Conservation (phyloP, 2,329 filamentous ascomycete genomes). For the Scedosporium aurantiacum region DNA sequence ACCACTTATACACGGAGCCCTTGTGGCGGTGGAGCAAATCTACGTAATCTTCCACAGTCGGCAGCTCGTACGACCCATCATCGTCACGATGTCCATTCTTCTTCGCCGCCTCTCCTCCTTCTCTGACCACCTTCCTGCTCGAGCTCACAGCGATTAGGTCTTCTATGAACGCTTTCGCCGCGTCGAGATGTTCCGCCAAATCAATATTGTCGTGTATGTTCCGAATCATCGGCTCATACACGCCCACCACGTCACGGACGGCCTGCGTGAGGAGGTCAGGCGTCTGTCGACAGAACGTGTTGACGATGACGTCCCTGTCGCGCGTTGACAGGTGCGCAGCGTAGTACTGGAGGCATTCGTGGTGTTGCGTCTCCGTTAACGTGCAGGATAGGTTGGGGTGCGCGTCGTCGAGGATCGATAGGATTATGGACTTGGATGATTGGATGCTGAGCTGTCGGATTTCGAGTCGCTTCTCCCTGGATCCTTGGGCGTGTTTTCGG, state of each 20-base stretch:
- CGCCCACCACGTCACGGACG: conserved; percentile 51
- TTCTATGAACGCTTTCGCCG: conserved; percentile 56
- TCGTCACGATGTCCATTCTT: too few species aligned
- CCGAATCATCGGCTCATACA: conserved; percentile 66
- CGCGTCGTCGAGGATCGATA: conserved; percentile 48
- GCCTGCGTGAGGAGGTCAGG: conserved; percentile 65
- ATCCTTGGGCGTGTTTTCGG: conserved; percentile 41
- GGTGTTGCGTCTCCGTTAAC: conserved; percentile 50
- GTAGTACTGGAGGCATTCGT: conserved; percentile 57
- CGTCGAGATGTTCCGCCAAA: conserved; percentile 55
- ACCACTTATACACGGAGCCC: conserved; percentile 53
- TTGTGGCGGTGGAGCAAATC: conserved; percentile 54
- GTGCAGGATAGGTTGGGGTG: conserved; percentile 24
- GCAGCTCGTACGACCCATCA: conserved; percentile 18
- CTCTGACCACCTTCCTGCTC: conserved; percentile 21
- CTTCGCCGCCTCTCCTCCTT: neutral
- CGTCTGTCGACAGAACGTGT: conserved; percentile 53
- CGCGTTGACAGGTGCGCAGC: conserved; percentile 58
- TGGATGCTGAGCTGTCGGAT: conserved; percentile 43
- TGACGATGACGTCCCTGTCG: conserved; percentile 61
- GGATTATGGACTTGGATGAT: conserved; percentile 48
- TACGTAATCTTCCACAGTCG: conserved; percentile 64
- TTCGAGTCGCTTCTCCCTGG: conserved; percentile 46
- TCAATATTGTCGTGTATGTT: conserved; percentile 61
- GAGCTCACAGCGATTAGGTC: conserved; percentile 56